Evolutionary conservation across 1,284 basidiomycete species (phyloP), one percentile per base, ranked within the genome.

Genomic region (Leccinum ponderosum): DNA sequence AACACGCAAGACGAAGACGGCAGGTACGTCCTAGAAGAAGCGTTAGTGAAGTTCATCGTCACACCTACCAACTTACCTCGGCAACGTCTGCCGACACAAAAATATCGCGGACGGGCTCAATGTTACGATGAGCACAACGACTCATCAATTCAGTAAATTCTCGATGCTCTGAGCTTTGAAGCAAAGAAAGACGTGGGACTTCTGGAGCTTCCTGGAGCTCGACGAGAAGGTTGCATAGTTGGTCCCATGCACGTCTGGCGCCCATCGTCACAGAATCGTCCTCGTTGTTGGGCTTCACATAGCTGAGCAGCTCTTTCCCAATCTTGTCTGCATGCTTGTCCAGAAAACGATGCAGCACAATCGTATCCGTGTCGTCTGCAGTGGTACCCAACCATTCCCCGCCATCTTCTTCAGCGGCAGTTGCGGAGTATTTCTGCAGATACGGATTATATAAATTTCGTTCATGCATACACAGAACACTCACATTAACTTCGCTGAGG

Each of bases 311-410:
- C 66, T 93, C 91, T 70, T 91, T 91, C 37, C 91, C 92, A 56
- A 94, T 89, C 73, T 92, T 93, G 72, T 93, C 91, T 1, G 89
- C 87, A 67, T 93, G 88, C 61, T 87, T 90, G 67, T 90, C 85
- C 66, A 94, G 87, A 77, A 92, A 94, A 14, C 91, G 87, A 70
- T 94, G 92, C 8, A 94, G 76, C 9, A 94, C 87, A 53, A 91
- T 86, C 25, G 87, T 84, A 68, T 94, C 92, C 0, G 91, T 90
- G 62, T 93, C 91, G 64, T 94, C 92, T 53, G 89, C 85, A 1
- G 87, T 83, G 12, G 83, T 86, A 20, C 90, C 87, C 54, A 89
- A 73, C 89, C 90, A 89, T 69, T 89, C 87, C 64, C 91, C 84
- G 8, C 79, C 78, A 55, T 85, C 84, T 35, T 88, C 87, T 22